Conservation (phyloP, 2,329 filamentous ascomycete species). For the Exophiala alcalophila region DNA sequence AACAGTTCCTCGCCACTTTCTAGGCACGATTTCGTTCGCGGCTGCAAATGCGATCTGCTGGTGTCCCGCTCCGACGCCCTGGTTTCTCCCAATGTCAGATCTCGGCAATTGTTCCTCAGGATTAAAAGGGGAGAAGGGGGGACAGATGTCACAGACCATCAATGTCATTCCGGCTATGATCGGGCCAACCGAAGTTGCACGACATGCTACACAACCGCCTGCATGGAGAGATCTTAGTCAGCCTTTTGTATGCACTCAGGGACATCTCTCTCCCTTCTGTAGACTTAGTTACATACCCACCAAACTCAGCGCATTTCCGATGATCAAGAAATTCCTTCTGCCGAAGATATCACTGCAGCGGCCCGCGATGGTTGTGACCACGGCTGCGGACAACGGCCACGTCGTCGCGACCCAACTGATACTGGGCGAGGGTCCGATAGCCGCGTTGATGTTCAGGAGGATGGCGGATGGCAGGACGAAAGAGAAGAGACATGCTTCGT, state of each 20-base stretch:
- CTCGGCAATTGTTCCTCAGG: too few species aligned
- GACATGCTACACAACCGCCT: not conserved
- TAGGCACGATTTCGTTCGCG: constrained; percentile 17
- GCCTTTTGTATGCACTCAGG: too few species aligned
- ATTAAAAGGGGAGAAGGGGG: too few species aligned
- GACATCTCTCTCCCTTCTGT: too few species aligned
- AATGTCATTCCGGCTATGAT: too few species aligned
- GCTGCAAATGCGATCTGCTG: constrained; percentile 17
- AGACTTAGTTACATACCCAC: too few species aligned
- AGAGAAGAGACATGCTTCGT: constrained; percentile 12
- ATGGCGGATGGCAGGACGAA: constrained; percentile 11
- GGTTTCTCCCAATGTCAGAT: too few species aligned
- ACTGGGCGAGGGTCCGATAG: constrained; percentile 13
- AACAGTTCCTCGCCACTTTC: constrained; percentile 13
- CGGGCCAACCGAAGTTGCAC: not conserved
- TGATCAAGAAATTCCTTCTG: constrained; percentile 11
- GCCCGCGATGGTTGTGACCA: constrained; percentile 14
- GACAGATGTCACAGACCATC: too few species aligned
- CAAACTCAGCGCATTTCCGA: constrained; percentile 4
- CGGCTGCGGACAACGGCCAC: constrained; percentile 9
- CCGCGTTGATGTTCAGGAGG: constrained; percentile 14
- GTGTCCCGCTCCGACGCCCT: constrained; percentile 9
- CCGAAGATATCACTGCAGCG: constrained; percentile 20
- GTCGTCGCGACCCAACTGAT: constrained; percentile 13
- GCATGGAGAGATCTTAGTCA: too few species aligned